Conservation (phyloP, 2,329 filamentous ascomycete species). For the Beauveria rudraprayagi region DNA sequence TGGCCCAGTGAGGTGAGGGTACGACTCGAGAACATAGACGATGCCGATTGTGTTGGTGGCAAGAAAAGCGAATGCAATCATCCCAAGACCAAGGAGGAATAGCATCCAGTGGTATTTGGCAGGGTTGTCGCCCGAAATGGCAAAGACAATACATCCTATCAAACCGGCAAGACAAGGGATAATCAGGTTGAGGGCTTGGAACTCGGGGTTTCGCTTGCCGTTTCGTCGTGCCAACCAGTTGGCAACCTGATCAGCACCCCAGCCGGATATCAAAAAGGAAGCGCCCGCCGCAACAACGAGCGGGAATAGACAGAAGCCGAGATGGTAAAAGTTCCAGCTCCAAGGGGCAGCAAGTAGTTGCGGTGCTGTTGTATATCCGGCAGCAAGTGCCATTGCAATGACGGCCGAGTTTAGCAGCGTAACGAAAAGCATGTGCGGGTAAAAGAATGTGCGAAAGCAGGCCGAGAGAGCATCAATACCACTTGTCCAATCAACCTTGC, state of each 20-base stretch:
- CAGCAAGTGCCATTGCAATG: constrained; percentile 22
- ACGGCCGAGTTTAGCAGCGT: constrained; percentile 23
- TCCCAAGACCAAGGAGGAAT: constrained; percentile 19
- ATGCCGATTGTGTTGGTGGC: constrained; percentile 21
- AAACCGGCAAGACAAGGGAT: constrained; percentile 22
- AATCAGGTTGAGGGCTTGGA: constrained; percentile 24
- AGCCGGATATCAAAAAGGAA: constrained; percentile 21
- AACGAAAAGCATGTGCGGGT: constrained; percentile 27
- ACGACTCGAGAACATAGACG: constrained; percentile 27
- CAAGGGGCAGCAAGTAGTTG: constrained; percentile 18
- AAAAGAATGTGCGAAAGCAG: constrained; percentile 23
- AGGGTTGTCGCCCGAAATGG: constrained; percentile 18
- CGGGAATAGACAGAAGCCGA: constrained; percentile 21
- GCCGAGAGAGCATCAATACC: constrained; percentile 18
- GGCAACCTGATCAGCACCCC: constrained; percentile 21
- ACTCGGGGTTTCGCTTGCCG: constrained; percentile 24
- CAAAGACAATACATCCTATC: constrained; percentile 24
- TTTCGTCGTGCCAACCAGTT: constrained; percentile 22
- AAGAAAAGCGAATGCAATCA: constrained; percentile 23
- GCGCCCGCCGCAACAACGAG: constrained; percentile 15
- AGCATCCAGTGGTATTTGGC: constrained; percentile 20
- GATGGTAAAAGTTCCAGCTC: constrained; percentile 23
- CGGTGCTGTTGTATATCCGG: constrained; percentile 17
- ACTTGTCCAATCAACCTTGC: constrained; percentile 21
- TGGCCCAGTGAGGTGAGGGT: constrained; percentile 20